Percentiles rank a stretch among this genome's conserved stretches.
phyloP scores from a whole-genome alignment of 352 stramenopile genomes.

The Globisporangium polare region DNA sequence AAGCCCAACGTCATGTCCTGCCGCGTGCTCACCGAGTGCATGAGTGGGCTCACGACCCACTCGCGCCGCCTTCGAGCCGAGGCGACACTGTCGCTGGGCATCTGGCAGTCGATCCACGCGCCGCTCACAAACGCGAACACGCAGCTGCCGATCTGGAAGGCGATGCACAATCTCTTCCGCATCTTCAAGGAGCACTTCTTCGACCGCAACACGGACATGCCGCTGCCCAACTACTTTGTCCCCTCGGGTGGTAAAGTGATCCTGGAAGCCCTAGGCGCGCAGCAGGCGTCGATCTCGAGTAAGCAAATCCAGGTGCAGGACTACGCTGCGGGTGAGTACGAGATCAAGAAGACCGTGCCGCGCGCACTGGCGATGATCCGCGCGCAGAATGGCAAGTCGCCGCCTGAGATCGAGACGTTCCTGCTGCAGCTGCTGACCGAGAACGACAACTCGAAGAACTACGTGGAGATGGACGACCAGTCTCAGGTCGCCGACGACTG shows the following conservation, averaged over 20 bases:
- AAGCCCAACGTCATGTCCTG: conserved; percentile 87
- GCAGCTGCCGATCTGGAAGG: conserved; percentile 79
- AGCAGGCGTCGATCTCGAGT: conserved; percentile 77
- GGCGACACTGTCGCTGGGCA: conserved; percentile 65
- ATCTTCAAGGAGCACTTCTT: conserved; percentile 90
- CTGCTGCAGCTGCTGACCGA: conserved; percentile 73
- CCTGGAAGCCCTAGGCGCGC: conserved; percentile 66
- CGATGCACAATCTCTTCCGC: conserved; percentile 83
- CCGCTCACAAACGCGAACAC: conserved; percentile 80
- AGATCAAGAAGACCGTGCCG: conserved; percentile 86
- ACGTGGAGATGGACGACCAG: conserved; percentile 85
- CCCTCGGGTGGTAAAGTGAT: conserved; percentile 82
- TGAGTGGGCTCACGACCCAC: conserved; percentile 82
- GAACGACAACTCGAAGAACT: conserved; percentile 90
- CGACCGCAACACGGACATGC: conserved; percentile 75
- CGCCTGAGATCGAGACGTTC: conserved; percentile 75
- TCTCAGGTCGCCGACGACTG: conserved; percentile 82
- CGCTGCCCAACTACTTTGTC: conserved; percentile 84
- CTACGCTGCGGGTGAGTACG: conserved; percentile 80
- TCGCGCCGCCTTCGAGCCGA: conserved; percentile 71
- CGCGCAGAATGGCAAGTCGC: conserved; percentile 75
- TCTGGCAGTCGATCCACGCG: conserved; percentile 86
- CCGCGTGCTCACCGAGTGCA: conserved; percentile 78
- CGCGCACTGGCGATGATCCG: conserved; percentile 72
- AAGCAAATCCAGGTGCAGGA: conserved; percentile 86